These are phyloP conservation scores for Amanita inopinata DNA, from an alignment of 768 basidiomycete genomes.

Conservation along the genomic window DNA sequence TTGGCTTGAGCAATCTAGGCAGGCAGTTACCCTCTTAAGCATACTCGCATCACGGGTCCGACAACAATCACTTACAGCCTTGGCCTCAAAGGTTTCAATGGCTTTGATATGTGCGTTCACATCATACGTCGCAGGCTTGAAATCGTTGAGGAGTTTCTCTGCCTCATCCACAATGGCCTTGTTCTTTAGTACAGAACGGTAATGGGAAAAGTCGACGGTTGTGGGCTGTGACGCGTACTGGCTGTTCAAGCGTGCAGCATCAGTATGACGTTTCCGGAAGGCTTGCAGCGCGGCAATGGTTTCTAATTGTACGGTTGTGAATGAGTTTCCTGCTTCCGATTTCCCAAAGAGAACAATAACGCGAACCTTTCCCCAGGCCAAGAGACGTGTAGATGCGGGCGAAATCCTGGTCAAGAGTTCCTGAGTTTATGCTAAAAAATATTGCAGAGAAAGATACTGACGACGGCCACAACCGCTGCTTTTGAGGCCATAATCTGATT, in stretches of 20 bases:
- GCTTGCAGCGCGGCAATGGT: constrained; percentile 84
- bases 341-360: not conserved
- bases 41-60: not conserved
- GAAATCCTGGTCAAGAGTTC: constrained; percentile 51
- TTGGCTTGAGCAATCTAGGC: constrained; percentile 77
- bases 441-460: constrained; percentile 21
- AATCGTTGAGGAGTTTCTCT: constrained; percentile 79
- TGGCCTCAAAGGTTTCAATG: constrained; percentile 93
- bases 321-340: not conserved
- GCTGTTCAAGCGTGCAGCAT: constrained; percentile 69
- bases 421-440: constrained; percentile 17
- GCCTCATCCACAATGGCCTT: constrained; percentile 85
- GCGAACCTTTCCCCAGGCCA: constrained; percentile 79
- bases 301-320: constrained; percentile 41
- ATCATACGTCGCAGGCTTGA: constrained; percentile 95
- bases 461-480: constrained; percentile 60
- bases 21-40: not conserved
- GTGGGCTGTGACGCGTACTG: constrained; percentile 63
- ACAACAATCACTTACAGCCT: constrained; percentile 56
- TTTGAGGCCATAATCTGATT: constrained; percentile 52
- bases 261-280: constrained; percentile 92
- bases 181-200: constrained; percentile 89
- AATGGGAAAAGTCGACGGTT: constrained; percentile 84
- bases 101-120: constrained; percentile 83
- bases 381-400: constrained; percentile 74